Evolutionary conservation across 2,329 filamentous ascomycete species (phyloP).

Genomic region (Clonostachys rosea): DNA sequence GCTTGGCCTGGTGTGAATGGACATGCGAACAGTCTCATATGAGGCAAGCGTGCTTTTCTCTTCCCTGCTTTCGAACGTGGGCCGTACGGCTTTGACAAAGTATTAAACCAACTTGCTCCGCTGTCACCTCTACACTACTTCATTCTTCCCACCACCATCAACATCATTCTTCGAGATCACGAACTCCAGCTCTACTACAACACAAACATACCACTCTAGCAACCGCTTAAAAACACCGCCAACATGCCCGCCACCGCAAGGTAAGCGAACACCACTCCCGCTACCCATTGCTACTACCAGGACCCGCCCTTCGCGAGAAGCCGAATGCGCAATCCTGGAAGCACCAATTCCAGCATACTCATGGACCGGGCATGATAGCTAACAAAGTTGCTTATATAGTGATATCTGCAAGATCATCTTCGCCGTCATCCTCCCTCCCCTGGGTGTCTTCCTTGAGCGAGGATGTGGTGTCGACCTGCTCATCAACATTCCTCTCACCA

Average conservation of each 20-base stretch:
- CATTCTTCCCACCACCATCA: no score
- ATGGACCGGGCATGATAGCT: background rate
- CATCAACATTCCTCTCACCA: slow-evolving; percentile 89
- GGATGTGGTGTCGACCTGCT: slow-evolving; percentile 82
- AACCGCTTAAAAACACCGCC: slow-evolving; percentile 9
- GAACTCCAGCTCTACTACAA: no score
- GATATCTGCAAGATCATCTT: slow-evolving; percentile 70
- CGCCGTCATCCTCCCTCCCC: slow-evolving; percentile 82
- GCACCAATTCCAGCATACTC: no score
- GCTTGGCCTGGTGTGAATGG: no score
- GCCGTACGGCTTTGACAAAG: background rate
- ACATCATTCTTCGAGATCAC: no score
- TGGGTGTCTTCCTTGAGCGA: slow-evolving; percentile 92
- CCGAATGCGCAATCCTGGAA: background rate
- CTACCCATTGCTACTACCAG: background rate
- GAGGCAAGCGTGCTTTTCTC: background rate
- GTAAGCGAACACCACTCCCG: slow-evolving; percentile 27
- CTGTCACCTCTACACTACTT: background rate
- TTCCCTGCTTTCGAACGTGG: background rate
- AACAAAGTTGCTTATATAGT: slow-evolving; percentile 12
- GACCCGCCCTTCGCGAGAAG: background rate
- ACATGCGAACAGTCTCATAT: no score
- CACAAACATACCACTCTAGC: no score
- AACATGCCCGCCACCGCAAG: slow-evolving; percentile 57
- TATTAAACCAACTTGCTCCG: no score